These are phyloP conservation scores for Fusarium sp. DNA, from an alignment of 2,329 filamentous ascomycete genomes.

Conservation along the genomic window DNA sequence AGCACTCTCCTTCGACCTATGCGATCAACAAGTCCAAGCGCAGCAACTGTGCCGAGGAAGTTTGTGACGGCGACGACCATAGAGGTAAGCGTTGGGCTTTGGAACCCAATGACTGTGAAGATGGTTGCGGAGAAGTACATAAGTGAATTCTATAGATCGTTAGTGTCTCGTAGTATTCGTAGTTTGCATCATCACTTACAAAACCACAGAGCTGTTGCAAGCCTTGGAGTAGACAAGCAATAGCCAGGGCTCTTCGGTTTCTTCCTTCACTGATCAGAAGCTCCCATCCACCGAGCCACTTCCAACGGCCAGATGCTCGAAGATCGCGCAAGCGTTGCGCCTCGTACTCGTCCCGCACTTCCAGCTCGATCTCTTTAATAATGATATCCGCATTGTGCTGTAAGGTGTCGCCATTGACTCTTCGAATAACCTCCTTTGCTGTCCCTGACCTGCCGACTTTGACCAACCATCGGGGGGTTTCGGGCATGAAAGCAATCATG, in stretches of 20 bases:
- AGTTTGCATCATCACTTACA: slow-evolving; percentile 54
- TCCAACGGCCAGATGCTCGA: slow-evolving; percentile 41
- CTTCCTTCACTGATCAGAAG: slow-evolving; percentile 66
- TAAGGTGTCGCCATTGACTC: slow-evolving; percentile 66
- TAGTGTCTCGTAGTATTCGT: neutral
- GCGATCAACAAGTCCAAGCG: slow-evolving; percentile 79
- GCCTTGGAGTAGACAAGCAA: slow-evolving; percentile 87
- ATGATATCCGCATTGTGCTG: slow-evolving; percentile 64
- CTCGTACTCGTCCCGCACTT: slow-evolving; percentile 76
- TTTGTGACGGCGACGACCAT: slow-evolving; percentile 85
- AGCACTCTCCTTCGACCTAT: slow-evolving; percentile 83
- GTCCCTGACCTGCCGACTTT: slow-evolving; percentile 68
- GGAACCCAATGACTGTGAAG: slow-evolving; percentile 80
- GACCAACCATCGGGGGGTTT: slow-evolving; percentile 89
- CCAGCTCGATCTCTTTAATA: slow-evolving; percentile 75
- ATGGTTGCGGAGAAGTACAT: slow-evolving; percentile 94
- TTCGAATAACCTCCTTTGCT: slow-evolving; percentile 72
- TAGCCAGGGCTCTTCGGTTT: slow-evolving; percentile 79
- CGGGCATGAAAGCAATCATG: slow-evolving; percentile 78
- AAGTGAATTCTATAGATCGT: slow-evolving; percentile 72
- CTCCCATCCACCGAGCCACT: slow-evolving; percentile 58
- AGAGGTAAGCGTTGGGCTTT: slow-evolving; percentile 80
- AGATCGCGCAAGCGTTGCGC: slow-evolving; percentile 50
- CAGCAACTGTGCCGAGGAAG: slow-evolving; percentile 79
- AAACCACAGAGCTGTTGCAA: slow-evolving; percentile 91